Conservation (phyloP, 2,329 filamentous ascomycete genomes). For the Ilyonectria sp. region DNA sequence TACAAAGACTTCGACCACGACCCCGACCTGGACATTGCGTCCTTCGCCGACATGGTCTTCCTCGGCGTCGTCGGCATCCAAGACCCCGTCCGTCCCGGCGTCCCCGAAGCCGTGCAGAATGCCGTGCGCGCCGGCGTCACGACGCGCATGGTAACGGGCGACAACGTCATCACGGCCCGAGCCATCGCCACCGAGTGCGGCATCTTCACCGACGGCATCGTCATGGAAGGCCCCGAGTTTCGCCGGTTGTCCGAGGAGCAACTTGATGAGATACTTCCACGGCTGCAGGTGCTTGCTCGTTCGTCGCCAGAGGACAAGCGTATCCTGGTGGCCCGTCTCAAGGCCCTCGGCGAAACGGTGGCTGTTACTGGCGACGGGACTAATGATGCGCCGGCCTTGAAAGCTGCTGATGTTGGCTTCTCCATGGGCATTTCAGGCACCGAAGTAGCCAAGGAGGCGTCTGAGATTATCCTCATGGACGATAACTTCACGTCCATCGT, state of each 20-base stretch:
- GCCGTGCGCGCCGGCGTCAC: slow-evolving; percentile 76
- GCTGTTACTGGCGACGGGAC: slow-evolving; percentile 77
- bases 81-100: slow-evolving; percentile 74
- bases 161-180: slow-evolving; percentile 58
- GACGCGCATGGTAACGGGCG: slow-evolving; percentile 73
- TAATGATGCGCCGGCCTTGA: slow-evolving; percentile 75
- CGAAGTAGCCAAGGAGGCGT: slow-evolving; percentile 78
- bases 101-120: slow-evolving; percentile 72
- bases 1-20: slow-evolving; percentile 77
- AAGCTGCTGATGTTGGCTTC: slow-evolving; percentile 76
- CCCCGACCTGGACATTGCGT: slow-evolving; percentile 61
- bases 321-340: slow-evolving; percentile 74
- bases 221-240: slow-evolving; percentile 70
- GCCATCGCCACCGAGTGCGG: slow-evolving; percentile 60
- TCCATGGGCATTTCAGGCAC: slow-evolving; percentile 77
- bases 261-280: slow-evolving; percentile 67
- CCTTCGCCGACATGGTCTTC: slow-evolving; percentile 56
- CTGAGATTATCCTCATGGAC: slow-evolving; percentile 75
- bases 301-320: slow-evolving; percentile 79
- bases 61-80: slow-evolving; percentile 72
- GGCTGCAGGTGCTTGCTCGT: slow-evolving; percentile 76
- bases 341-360: slow-evolving; percentile 75
- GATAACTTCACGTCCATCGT: slow-evolving; percentile 78
- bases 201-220: slow-evolving; percentile 69
- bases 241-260: slow-evolving; percentile 66